A percentile compares a stretch with the other conserved stretches of the same genome.
These are phyloP conservation scores for Sechiopsis laciniata DNA, from an alignment of 306 rosid species.

Conservation along the genomic window DNA sequence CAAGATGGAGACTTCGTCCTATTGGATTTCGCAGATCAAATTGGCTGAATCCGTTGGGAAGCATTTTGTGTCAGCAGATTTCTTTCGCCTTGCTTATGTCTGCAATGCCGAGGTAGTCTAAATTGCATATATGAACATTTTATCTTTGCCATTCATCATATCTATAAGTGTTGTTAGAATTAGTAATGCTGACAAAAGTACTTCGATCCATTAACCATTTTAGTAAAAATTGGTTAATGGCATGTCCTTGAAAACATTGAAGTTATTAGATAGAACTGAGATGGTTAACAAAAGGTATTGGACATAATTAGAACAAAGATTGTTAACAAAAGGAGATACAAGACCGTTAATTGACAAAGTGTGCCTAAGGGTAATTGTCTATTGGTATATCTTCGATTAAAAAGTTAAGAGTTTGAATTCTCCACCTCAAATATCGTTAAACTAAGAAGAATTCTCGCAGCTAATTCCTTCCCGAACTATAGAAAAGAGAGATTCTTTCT, in stretches of 20 bases:
- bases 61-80: conserved; percentile 31
- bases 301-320: neutral
- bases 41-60: conserved; percentile 29
- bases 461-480: neutral
- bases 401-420: no score
- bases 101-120: conserved; percentile 28
- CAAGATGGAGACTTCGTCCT: conserved; percentile 27
- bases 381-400: no score
- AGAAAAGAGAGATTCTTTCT: neutral
- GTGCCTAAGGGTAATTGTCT: no score
- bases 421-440: no score
- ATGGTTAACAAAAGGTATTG: no score
- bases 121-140: neutral
- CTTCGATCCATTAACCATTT: neutral
- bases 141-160: neutral
- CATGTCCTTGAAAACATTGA: neutral
- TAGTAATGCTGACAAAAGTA: neutral
- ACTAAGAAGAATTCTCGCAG: neutral
- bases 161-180: neutral
- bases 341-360: no score
- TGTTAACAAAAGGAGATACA: neutral
- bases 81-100: conserved; percentile 29
- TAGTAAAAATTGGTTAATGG: neutral
- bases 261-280: no score
- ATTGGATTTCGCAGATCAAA: conserved; percentile 32